These are phyloP conservation scores for Spergularia azorica DNA, from an alignment of 179 eudicot species.

Conservation along the genomic window DNA sequence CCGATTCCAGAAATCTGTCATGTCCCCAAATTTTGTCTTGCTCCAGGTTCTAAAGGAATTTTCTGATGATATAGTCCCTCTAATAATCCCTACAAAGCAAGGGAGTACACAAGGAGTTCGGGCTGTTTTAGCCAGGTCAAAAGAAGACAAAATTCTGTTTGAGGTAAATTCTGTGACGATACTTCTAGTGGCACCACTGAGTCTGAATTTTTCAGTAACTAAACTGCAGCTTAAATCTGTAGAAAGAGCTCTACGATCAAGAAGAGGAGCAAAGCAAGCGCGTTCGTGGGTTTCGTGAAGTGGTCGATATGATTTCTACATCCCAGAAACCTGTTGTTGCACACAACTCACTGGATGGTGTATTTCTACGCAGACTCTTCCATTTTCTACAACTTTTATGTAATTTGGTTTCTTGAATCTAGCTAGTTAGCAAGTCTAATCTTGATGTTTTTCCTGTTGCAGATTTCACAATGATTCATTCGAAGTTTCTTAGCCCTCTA, in stretches of 20 bases:
- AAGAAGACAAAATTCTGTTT: constrained; percentile 62
- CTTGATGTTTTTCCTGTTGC: constrained; percentile 28
- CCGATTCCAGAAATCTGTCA: background rate
- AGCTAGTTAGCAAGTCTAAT: constrained; percentile 11
- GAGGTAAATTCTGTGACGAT: constrained; percentile 45
- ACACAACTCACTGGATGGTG: constrained; percentile 85
- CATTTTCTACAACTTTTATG: background rate
- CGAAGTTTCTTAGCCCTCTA: constrained; percentile 76
- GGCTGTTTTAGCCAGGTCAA: constrained; percentile 69
- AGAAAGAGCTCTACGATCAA: constrained; percentile 61
- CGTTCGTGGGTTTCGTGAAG: constrained; percentile 89
- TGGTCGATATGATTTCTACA: constrained; percentile 83
- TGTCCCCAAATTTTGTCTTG: constrained; percentile 22
- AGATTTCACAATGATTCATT: constrained; percentile 82
- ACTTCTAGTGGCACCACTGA: background rate
- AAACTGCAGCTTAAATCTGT: constrained; percentile 19
- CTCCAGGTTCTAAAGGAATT: constrained; percentile 61
- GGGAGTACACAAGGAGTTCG: constrained; percentile 77
- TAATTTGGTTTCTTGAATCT: constrained; percentile 4
- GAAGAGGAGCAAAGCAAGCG: constrained; percentile 72
- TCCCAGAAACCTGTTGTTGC: constrained; percentile 87
- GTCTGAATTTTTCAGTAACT: background rate
- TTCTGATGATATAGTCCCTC: constrained; percentile 66
- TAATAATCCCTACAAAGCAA: constrained; percentile 57
- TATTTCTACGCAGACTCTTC: constrained; percentile 30